Evolutionary conservation across 371 early-diverging fungal species (phyloP).

Genomic region (Zopfochytrium polystomum): DNA sequence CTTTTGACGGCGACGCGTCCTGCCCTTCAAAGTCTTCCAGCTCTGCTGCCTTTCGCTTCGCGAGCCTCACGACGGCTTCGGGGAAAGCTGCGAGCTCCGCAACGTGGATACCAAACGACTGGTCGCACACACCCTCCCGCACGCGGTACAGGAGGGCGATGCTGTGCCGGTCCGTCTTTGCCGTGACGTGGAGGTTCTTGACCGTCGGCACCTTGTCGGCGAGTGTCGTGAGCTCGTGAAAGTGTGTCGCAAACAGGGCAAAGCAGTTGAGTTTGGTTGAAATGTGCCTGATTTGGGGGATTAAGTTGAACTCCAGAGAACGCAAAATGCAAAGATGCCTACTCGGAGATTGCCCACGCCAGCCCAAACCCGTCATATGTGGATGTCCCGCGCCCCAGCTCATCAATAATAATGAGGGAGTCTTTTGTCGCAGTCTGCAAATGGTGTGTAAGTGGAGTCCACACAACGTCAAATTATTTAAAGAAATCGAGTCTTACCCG

Average conservation of each 20-base stretch:
- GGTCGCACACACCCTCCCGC: conserved; percentile 80
- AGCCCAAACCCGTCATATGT: conserved; percentile 96
- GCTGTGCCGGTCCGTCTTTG: conserved; percentile 31
- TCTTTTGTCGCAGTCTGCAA: conserved; percentile 69
- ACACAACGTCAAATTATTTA: conserved; percentile 1
- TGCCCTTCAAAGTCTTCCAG: conserved; percentile 57
- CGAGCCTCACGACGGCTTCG: conserved; percentile 69
- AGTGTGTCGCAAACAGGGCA: conserved; percentile 95
- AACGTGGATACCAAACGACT: conserved; percentile 98
- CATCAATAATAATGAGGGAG: conserved; percentile 98
- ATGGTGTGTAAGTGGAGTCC: background rate
- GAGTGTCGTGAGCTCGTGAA: conserved; percentile 93
- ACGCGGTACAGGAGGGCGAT: conserved; percentile 90
- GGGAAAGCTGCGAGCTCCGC: conserved; percentile 97
- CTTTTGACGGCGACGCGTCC: too few relatives aligned
- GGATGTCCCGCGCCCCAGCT: conserved; percentile 97
- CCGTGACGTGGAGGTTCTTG: conserved; percentile 82
- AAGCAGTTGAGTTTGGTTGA: conserved; percentile 72
- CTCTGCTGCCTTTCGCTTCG: conserved; percentile 83
- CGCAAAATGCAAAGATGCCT: conserved; percentile 33
- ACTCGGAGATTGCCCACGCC: conserved; percentile 96
- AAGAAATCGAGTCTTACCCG: conserved; percentile 47
- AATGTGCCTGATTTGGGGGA: conserved; percentile 60
- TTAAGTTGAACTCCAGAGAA: background rate
- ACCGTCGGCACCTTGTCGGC: conserved; percentile 67